Evolutionary conservation across 257 asterid genomes (phyloP).

Genomic region (Dorcoceras hygrometricum): DNA sequence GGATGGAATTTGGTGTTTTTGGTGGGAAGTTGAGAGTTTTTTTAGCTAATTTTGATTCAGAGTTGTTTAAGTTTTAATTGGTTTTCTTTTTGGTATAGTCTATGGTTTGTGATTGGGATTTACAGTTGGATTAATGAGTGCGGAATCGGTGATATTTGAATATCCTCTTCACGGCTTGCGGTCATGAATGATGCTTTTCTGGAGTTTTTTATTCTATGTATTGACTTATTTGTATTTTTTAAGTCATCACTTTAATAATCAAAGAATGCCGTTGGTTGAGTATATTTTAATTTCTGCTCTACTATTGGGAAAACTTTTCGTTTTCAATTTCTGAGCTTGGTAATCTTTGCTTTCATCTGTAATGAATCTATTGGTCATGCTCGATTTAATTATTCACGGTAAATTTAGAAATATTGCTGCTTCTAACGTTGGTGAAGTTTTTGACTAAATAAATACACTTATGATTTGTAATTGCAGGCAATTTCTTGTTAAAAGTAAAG

Average conservation of each 20-base stretch:
- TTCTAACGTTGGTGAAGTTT: no score
- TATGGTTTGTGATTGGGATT: slow-evolving; percentile 16
- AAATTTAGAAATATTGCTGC: no score
- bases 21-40: slow-evolving; percentile 6
- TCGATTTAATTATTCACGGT: no score
- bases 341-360: background rate
- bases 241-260: slow-evolving; percentile 4
- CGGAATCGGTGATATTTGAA: slow-evolving; percentile 3
- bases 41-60: slow-evolving; percentile 7
- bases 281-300: slow-evolving; percentile 13
- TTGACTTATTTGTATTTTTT: slow-evolving; percentile 12
- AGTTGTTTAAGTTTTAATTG: slow-evolving; percentile 16
- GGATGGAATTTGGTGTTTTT: background rate
- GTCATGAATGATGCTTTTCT: background rate
- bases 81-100: slow-evolving; percentile 17
- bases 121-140: slow-evolving; percentile 18
- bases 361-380: background rate
- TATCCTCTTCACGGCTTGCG: slow-evolving; percentile 9
- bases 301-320: slow-evolving; percentile 6
- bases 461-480: slow-evolving; percentile 31
- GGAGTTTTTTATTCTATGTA: slow-evolving; percentile 18
- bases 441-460: background rate
- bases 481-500: slow-evolving; percentile 9
- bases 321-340: background rate
- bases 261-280: background rate